Base-by-base conservation (phyloP, 768 basidiomycete genomes). In the Cubamyces lactineus region DNA sequence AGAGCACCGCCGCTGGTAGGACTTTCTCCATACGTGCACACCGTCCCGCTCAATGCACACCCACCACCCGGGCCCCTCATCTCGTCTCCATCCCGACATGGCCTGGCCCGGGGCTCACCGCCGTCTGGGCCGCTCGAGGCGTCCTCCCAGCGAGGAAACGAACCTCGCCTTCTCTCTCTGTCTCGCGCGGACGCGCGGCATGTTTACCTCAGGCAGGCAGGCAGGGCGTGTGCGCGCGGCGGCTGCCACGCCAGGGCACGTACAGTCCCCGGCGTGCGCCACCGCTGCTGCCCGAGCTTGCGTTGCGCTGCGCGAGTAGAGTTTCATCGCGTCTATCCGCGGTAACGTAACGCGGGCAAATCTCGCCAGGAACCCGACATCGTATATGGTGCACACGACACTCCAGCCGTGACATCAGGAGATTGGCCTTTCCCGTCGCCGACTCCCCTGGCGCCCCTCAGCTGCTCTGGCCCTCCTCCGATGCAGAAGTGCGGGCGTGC, bases 1-100 rank as follows among this genome's bases (percentile, higher is more conserved):
- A n/a, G n/a, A 7, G 38, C 38, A n/a, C 38, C 40, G n/a, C 43
- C 28, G 41, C 42, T 40, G 50, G 40, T 34, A 50, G 13, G 45
- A 45, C 42, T 48, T 23, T 30, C 59, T 60, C 42, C 30, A 34
- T 60, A 13, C 52, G 59, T 60, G 53, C 53, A 53, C 51, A 52
- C 52, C 57, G 57, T 41, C 23, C 41, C 55, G 24, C 50, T 52
- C 54, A 53, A 42, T 13, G 43, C 41, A 47, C 47, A 5, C 57
- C 24, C 45, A 28, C 26, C 38, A 30, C 26, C 38, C 54, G 21
- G 28, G 28, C 16, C 49, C 19, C 43, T 30, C 56, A 15, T 19
- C 57, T 59, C 53, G 57, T 64, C 57, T 53, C 47, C 57, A 57
- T 55, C 57, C 52, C 63, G 58, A 57, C 63, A 30, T n/a, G 49